Evolutionary conservation across 139 green algal genomes (phyloP).

Genomic region (Coccomyxa sp.): DNA sequence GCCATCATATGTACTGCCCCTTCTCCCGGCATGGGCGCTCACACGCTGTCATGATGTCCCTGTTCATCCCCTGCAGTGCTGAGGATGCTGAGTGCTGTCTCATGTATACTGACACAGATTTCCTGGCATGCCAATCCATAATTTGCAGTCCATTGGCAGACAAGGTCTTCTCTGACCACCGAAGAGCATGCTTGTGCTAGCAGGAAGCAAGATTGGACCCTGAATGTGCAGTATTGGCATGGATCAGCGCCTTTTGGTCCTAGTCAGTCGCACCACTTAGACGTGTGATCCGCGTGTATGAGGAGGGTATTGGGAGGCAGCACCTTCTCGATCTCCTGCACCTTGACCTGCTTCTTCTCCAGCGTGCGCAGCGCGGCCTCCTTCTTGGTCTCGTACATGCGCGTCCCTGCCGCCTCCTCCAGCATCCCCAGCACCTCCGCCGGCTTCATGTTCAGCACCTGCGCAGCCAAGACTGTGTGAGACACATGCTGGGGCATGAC

Average conservation of each 20-base stretch:
- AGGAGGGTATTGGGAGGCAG: too few relatives aligned
- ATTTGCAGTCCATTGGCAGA: too few relatives aligned
- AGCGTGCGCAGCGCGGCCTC: constrained; percentile 77
- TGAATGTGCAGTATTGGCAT: too few relatives aligned
- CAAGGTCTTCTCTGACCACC: too few relatives aligned
- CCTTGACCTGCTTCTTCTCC: constrained; percentile 93
- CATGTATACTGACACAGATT: background rate
- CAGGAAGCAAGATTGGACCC: too few relatives aligned
- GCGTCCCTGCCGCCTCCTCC: constrained; percentile 94
- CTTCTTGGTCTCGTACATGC: constrained; percentile 99
- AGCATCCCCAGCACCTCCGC: constrained; percentile 95
- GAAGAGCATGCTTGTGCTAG: too few relatives aligned
- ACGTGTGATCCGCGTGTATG: too few relatives aligned
- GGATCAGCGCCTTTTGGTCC: too few relatives aligned
- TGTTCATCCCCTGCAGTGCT: constrained; percentile 71
- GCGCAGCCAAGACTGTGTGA: too few relatives aligned
- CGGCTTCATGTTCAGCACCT: constrained; percentile 99
- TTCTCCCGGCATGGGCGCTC: constrained; percentile 78
- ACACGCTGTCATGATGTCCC: constrained; percentile 89
- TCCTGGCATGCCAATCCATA: background rate
- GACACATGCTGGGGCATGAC: too few relatives aligned
- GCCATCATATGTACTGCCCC: constrained; percentile 78
- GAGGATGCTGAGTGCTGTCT: background rate
- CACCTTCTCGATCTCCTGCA: constrained; percentile 95
- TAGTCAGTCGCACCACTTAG: too few relatives aligned